These are phyloP conservation scores for Solanum dulcamara DNA, from an alignment of 257 asterid species.

Conservation along the genomic window DNA sequence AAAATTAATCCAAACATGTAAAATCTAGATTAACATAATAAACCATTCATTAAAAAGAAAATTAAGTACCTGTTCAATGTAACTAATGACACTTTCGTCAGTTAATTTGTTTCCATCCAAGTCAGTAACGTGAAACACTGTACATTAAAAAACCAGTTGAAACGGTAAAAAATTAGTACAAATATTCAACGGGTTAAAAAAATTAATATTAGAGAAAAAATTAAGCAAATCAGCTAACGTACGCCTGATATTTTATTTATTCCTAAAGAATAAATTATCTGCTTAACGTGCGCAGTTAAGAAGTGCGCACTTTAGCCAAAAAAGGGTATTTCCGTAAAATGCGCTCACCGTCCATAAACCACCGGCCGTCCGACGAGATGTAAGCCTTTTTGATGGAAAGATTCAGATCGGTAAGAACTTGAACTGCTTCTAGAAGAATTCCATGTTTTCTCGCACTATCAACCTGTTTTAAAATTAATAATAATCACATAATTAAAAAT, in stretches of 20 bases:
- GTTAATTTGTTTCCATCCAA: conserved; percentile 82
- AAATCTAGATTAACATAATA: neutral
- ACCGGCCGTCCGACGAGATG: conserved; percentile 87
- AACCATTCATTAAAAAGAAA: neutral
- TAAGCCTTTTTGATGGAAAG: conserved; percentile 89
- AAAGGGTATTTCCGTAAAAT: neutral
- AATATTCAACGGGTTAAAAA: neutral
- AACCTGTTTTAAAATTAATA: conserved; percentile 25
- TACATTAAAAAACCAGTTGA: conserved; percentile 6
- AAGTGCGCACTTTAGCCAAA: conserved; percentile 6
- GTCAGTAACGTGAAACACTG: conserved; percentile 98
- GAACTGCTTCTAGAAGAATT: conserved; percentile 89
- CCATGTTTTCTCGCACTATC: conserved; percentile 90
- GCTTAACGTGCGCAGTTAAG: neutral
- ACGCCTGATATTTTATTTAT: neutral
- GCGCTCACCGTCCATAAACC: conserved; percentile 95
- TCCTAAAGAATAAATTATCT: neutral
- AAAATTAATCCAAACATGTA: neutral
- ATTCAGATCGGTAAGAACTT: conserved; percentile 88
- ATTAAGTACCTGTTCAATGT: conserved; percentile 70
- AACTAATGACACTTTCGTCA: conserved; percentile 70
- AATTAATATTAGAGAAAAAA: neutral
- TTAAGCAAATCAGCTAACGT: neutral
- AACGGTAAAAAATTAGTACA: conserved; percentile 17
- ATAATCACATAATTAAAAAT: neutral